Percentiles rank a stretch among this genome's conserved stretches.
Conservation (phyloP, 345 rosid species). For the Corymbia maculata region DNA sequence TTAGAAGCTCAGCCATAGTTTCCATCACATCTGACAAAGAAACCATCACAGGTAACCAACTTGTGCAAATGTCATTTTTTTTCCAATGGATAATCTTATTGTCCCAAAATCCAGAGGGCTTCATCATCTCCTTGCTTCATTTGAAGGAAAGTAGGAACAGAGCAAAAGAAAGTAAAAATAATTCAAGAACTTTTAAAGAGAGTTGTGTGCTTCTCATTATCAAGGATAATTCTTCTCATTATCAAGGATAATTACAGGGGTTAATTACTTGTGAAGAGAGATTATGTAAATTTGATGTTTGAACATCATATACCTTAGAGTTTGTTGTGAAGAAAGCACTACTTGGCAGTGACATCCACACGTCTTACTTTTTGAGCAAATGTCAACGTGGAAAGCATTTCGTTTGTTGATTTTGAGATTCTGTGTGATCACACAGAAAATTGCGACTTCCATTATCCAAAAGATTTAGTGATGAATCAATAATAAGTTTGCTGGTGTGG, state of each 20-base stretch:
- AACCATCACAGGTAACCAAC: conserved; percentile 68
- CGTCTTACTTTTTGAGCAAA: neutral
- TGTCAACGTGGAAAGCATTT: neutral
- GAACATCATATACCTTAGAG: neutral
- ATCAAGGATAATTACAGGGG: neutral
- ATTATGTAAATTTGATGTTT: neutral
- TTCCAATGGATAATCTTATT: neutral
- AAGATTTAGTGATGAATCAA: neutral
- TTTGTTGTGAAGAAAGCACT: neutral
- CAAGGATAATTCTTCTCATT: neutral
- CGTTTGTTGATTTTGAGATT: neutral
- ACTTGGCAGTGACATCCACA: neutral
- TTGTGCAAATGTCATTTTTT: neutral
- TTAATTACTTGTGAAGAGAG: neutral
- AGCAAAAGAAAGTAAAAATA: neutral
- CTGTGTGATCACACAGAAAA: neutral
- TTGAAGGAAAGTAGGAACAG: neutral
- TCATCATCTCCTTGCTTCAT: neutral
- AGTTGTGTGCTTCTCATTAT: neutral
- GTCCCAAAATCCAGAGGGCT: neutral
- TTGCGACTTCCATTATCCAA: neutral
- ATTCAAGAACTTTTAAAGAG: neutral
- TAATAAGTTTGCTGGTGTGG: neutral
- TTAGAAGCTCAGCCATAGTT: conserved; percentile 71
- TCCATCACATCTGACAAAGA: conserved; percentile 73